Conservation (phyloP, 495 filamentous ascomycete species). For the Podospora pseudocomata region DNA sequence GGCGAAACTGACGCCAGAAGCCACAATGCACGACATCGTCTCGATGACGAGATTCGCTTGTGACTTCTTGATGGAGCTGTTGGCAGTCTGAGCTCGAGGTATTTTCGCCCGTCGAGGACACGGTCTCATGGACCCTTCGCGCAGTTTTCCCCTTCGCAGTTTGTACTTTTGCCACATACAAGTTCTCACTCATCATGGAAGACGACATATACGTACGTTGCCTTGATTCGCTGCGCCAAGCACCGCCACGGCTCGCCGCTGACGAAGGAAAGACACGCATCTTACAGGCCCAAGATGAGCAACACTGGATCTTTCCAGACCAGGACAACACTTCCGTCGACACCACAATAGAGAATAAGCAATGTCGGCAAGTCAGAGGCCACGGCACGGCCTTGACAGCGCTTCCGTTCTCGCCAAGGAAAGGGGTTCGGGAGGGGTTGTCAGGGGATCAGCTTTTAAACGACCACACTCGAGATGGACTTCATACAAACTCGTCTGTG, state of each 20-base stretch:
- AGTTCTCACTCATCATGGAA: neutral
- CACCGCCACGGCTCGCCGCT: slow-evolving; percentile 1
- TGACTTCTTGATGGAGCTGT: neutral
- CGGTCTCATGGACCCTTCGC: neutral
- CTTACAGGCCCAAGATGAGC: neutral
- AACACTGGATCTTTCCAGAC: neutral
- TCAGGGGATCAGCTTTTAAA: neutral
- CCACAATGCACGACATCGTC: slow-evolving; percentile 11
- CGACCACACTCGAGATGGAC: neutral
- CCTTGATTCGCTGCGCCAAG: slow-evolving; percentile 4
- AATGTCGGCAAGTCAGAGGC: neutral
- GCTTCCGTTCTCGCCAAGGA: neutral
- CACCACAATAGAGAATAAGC: neutral
- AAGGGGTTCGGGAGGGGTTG: neutral
- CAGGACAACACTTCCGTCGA: neutral
- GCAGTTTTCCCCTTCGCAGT: neutral
- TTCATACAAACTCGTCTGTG: neutral
- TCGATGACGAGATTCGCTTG: slow-evolving; percentile 1
- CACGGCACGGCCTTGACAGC: neutral
- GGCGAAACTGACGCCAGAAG: neutral
- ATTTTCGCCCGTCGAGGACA: neutral
- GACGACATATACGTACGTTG: neutral
- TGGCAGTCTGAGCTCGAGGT: neutral
- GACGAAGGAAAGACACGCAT: slow-evolving; percentile 1
- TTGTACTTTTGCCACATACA: neutral